Evolutionary conservation across 208 protist species (phyloP).

Genomic region (Acanthamoeba triangularis): DNA sequence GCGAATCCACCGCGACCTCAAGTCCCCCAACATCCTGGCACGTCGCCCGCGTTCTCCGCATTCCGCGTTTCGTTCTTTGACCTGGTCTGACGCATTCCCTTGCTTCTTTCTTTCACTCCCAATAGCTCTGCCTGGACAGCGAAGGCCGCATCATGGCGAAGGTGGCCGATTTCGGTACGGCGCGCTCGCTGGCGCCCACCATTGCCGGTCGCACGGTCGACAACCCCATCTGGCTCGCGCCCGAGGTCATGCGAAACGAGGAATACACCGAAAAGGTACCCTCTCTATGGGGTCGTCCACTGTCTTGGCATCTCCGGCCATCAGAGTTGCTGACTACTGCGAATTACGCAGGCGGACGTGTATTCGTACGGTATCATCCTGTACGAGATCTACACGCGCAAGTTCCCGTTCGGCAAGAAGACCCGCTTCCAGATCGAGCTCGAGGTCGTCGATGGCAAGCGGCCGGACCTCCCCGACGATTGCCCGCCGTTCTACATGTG

Average conservation of each 20-base stretch:
- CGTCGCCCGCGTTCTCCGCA: background rate
- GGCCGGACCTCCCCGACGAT: constrained; percentile 57
- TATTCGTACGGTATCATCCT: constrained; percentile 84
- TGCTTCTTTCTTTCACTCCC: background rate
- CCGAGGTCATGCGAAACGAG: constrained; percentile 83
- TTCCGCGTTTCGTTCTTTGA: background rate
- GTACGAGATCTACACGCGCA: constrained; percentile 77
- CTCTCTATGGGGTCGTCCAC: background rate
- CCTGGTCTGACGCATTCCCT: background rate
- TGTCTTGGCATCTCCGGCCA: too few relatives aligned
- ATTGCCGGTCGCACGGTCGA: constrained; percentile 67
- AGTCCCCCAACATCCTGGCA: constrained; percentile 69
- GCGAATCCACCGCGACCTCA: constrained; percentile 82
- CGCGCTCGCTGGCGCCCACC: constrained; percentile 76
- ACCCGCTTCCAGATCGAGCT: constrained; percentile 68
- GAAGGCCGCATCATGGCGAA: constrained; percentile 77
- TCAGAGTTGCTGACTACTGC: background rate
- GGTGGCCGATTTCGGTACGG: constrained; percentile 83
- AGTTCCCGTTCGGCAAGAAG: constrained; percentile 77
- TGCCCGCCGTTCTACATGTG: constrained; percentile 40
- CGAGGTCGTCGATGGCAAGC: constrained; percentile 68
- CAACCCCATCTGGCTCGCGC: constrained; percentile 82
- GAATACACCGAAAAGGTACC: constrained; percentile 81
- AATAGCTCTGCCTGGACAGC: background rate
- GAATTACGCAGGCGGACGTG: constrained; percentile 61